Base-by-base conservation (phyloP, 129 eudicot genomes). In the Saposhnikovia divaricata region DNA sequence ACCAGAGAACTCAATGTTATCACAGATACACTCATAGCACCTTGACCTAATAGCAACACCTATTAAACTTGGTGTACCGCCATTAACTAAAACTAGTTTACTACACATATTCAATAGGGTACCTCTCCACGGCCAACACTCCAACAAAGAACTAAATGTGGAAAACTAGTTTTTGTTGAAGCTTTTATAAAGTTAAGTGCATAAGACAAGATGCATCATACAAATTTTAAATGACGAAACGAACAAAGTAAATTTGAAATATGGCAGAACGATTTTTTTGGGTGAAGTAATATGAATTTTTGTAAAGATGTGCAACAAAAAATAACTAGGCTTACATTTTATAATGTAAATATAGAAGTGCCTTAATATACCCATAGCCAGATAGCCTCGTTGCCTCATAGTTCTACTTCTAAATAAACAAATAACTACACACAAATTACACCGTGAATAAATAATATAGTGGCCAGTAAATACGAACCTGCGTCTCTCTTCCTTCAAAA, bases 401-500 rank as follows among this genome's bases (percentile, higher is more conserved):
- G n/a, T 6, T 21, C 0, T n/a, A 51, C 28, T 61, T 61, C 37
- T 61, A 10, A 9, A n/a, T 9, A 25, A 25, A 59, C 61, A 51
- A 53, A 21, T 23, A 59, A 59, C 31, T 5, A 8, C 13, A 61
- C 12, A 25, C 69, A 61, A 28, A 61, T 23, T 59, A 59, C 27
- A 70, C 5, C 6, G 8, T 57, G 25, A 59, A n/a, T 21, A n/a
- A 23, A 14, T 59, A 59, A n/a, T 23, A n/a, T 25, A 51, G n/a
- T 51, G 23, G 23, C 59, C 73, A 11, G 77, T 43, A 23, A 47
- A 73, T 23, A 90, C 88, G 78, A 45, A 93, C 98, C 98, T 93
- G 79, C 87, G 90, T 46, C 78, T 84, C 81, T 93, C 98, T 82
- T 93, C 98, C 83, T 28, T 78, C 86, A 80, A 48, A 44, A 93